Base-by-base conservation (phyloP, 2,329 filamentous ascomycete genomes). In the Talaromyces verruculosus region DNA sequence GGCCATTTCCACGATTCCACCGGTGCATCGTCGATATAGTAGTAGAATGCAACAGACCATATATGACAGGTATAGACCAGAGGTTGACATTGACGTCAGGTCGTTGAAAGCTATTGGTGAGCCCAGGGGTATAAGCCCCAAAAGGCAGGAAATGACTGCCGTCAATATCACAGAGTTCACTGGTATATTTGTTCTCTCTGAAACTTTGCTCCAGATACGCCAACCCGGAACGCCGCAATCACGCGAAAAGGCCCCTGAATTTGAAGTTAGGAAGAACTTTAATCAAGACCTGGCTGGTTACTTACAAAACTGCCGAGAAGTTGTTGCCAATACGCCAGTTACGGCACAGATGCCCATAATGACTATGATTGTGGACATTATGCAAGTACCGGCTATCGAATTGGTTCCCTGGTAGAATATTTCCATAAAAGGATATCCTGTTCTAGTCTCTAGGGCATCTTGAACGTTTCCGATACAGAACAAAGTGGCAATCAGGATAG, bases 51-150 rank as follows among this genome's bases (percentile, higher is more conserved):
- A 78, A 39, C 80, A 79, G 35, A 83, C 76, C 64, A 84, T 77
- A 70, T 85, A 85, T 4, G 82, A 84, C 28, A 77, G 76, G 30
- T 84, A 77, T 15, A 84, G 74, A 0, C 80, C 78, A 13, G 77
- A 77, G 41, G 82, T 75, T 2, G 78, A 78, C 25, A 86, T 76
- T 0, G 82, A 84, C 3, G 81, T 75, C 65, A 85, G 79, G 67
- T 79, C 81, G 71, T 84, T 82, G 71, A 85, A 81, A 11, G 82
- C 84, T 17, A 80, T 74, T 5, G 77, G 68, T 8, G 81, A 84
- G 15, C 82, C 83, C 53, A 86, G 80, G 71, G 84, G 84, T 74
- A 86, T 84, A 25, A 84, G 72, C 1, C 78, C 78, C 15, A 84
- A 72, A 4, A 84, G 73, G 1, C 69, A 67, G 28, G 70, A 71